Percentiles rank a stretch among this genome's conserved stretches.
Evolutionary conservation across 257 asterid species (phyloP).

Genomic region (Salvia rosmarinus): DNA sequence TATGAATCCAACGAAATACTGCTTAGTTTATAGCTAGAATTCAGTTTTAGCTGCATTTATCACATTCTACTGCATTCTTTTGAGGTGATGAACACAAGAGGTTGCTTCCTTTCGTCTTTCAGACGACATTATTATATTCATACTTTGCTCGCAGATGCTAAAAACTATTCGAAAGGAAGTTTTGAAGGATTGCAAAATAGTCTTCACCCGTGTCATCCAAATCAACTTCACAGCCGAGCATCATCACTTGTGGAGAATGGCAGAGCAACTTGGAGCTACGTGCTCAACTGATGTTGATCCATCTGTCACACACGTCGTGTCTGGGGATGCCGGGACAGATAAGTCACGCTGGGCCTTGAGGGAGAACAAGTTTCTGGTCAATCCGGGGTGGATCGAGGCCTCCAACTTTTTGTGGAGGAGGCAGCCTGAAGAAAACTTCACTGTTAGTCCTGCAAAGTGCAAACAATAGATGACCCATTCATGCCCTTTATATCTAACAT

Average conservation of each 20-base stretch:
- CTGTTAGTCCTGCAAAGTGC: conserved; percentile 42
- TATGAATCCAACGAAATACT: background rate
- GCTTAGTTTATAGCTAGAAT: background rate
- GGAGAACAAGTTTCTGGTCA: conserved; percentile 63
- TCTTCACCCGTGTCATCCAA: conserved; percentile 68
- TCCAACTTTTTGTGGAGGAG: conserved; percentile 65
- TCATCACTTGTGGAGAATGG: conserved; percentile 72
- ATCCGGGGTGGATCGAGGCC: conserved; percentile 80
- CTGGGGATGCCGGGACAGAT: conserved; percentile 64
- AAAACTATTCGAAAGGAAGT: conserved; percentile 57
- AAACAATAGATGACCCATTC: conserved; percentile 33
- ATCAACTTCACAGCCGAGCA: conserved; percentile 54
- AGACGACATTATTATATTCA: conserved; percentile 1
- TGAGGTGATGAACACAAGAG: background rate
- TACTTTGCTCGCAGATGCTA: conserved; percentile 48
- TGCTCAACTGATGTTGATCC: conserved; percentile 56
- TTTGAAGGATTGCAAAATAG: conserved; percentile 60
- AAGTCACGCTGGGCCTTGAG: conserved; percentile 66
- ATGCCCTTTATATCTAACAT: background rate
- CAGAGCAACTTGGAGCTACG: conserved; percentile 73
- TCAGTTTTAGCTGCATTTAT: background rate
- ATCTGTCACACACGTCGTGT: conserved; percentile 74
- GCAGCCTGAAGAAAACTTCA: conserved; percentile 72
- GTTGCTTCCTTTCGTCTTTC: too few species aligned
- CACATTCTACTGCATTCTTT: background rate